Conservation (phyloP, 331 rosid species). For the Dryas integrifolia region DNA sequence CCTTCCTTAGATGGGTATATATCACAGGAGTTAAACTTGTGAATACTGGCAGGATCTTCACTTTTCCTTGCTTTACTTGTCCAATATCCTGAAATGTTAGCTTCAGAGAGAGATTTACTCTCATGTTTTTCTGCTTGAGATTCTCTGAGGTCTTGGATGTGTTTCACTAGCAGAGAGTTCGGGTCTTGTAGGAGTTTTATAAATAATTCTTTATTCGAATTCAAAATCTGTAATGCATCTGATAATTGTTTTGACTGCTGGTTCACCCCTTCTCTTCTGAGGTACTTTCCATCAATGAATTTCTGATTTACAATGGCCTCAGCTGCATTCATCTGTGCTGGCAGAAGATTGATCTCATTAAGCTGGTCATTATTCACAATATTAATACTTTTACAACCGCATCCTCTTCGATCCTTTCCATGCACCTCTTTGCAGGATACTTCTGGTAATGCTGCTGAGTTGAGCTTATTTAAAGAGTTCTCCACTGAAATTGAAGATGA, state of each 20-base stretch:
- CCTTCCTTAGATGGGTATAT: conserved; percentile 18
- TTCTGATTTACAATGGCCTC: conserved; percentile 48
- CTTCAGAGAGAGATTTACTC: conserved; percentile 22
- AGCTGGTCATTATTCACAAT: conserved; percentile 34
- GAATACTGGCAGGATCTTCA: conserved; percentile 27
- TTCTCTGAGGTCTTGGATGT: conserved; percentile 42
- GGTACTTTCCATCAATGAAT: conserved; percentile 35
- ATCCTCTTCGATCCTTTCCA: conserved; percentile 40
- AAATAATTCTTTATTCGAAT: conserved; percentile 69
- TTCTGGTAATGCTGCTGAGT: conserved; percentile 21
- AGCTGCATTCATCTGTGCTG: conserved; percentile 35
- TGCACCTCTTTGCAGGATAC: conserved; percentile 30
- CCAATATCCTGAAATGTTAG: conserved; percentile 28
- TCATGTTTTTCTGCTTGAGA: conserved; percentile 40
- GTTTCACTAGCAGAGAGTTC: conserved; percentile 58
- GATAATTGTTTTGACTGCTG: conserved; percentile 55
- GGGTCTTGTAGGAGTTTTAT: conserved; percentile 68
- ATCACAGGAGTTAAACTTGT: conserved; percentile 17
- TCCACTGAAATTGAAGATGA: conserved; percentile 23
- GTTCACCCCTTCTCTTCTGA: conserved; percentile 37
- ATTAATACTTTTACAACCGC: conserved; percentile 44
- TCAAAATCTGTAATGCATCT: conserved; percentile 64
- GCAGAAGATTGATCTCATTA: conserved; percentile 26
- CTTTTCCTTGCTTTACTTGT: conserved; percentile 30
- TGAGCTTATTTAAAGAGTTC: conserved; percentile 26